Evolutionary conservation across 2,329 filamentous ascomycete genomes (phyloP).

Genomic region (Fusarium fracticaudum): DNA sequence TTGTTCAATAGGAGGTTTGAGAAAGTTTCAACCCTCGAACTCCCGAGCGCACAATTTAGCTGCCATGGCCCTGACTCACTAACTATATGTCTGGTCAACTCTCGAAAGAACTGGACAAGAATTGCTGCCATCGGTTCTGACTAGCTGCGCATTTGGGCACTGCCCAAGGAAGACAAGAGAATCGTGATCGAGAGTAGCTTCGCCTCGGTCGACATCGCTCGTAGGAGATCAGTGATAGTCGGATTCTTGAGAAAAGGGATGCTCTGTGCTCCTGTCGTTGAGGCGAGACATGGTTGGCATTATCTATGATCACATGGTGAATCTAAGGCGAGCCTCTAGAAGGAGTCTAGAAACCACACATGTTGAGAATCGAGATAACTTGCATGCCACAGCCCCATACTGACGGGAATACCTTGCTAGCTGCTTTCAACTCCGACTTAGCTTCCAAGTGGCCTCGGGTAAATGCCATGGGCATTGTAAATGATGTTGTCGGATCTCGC

Average conservation of each 20-base stretch:
- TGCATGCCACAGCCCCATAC: neutral
- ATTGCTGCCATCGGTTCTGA: neutral
- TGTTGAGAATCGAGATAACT: neutral
- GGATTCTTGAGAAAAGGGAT: neutral
- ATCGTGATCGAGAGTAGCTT: neutral
- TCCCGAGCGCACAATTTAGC: neutral
- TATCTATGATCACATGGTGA: neutral
- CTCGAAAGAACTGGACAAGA: neutral
- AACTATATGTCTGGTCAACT: neutral
- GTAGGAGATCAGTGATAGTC: neutral
- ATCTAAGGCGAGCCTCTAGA: neutral
- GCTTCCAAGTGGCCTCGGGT: neutral
- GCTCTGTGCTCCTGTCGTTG: neutral
- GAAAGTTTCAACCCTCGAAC: slow-evolving; percentile 7
- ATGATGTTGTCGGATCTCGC: neutral
- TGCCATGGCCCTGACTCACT: neutral
- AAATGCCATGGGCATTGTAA: neutral
- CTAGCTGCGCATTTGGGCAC: neutral
- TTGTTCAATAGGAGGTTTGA: neutral
- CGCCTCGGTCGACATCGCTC: neutral
- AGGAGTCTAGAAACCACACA: neutral
- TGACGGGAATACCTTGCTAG: neutral
- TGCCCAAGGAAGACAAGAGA: neutral
- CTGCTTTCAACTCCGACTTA: neutral
- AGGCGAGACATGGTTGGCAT: neutral